These are phyloP conservation scores for Kluyveromyces nonfermentans DNA, from an alignment of 805 yeast species.

Conservation along the genomic window DNA sequence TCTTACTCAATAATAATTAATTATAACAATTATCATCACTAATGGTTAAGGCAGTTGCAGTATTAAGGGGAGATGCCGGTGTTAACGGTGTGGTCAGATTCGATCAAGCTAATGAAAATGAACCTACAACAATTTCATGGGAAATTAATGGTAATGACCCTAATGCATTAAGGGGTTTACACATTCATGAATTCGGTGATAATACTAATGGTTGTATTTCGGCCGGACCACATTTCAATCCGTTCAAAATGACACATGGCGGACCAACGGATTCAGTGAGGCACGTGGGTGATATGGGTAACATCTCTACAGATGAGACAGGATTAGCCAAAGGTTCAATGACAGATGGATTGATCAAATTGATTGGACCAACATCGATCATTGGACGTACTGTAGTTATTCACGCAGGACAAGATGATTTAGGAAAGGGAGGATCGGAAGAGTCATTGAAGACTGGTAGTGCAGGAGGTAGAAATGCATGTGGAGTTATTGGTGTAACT, in stretches of 20 bases:
- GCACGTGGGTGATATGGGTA: slow-evolving; percentile 84
- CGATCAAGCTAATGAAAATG: slow-evolving; percentile 71
- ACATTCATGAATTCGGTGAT: slow-evolving; percentile 96
- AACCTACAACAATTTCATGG: slow-evolving; percentile 80
- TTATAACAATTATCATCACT: no score
- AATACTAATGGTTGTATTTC: slow-evolving; percentile 95
- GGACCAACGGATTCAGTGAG: slow-evolving; percentile 57
- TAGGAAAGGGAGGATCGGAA: slow-evolving; percentile 87
- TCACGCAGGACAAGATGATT: slow-evolving; percentile 87
- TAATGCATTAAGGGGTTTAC: slow-evolving; percentile 92
- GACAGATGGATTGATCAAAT: slow-evolving; percentile 66
- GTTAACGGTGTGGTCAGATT: slow-evolving; percentile 83
- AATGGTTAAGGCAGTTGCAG: slow-evolving; percentile 66
- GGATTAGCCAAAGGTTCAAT: slow-evolving; percentile 91
- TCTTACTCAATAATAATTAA: no score
- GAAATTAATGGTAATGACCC: slow-evolving; percentile 85
- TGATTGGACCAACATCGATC: slow-evolving; percentile 79
- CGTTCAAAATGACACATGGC: slow-evolving; percentile 82
- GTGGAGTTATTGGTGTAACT: slow-evolving; percentile 84
- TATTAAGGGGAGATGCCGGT: slow-evolving; percentile 88
- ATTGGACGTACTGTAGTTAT: slow-evolving; percentile 94
- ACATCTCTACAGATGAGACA: slow-evolving; percentile 72
- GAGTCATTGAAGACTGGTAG: slow-evolving; percentile 94
- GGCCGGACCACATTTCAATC: slow-evolving; percentile 97
- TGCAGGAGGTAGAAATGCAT: slow-evolving; percentile 97